Evolutionary conservation across 495 filamentous ascomycete genomes (phyloP), one percentile per base, ranked within the genome.

Genomic region (Penicillium angulare): DNA sequence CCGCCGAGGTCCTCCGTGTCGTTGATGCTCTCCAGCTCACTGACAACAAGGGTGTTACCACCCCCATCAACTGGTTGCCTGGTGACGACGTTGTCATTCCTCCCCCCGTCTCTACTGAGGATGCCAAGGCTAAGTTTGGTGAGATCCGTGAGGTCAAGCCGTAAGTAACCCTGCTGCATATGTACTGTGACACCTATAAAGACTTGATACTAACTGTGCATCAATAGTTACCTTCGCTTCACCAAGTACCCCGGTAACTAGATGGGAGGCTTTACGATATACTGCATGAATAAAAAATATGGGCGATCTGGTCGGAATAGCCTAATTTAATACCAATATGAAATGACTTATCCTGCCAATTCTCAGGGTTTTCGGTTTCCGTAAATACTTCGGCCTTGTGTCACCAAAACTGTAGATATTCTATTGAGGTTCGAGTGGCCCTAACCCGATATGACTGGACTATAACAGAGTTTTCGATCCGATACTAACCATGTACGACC

Each of bases 71-170:
- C 64, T 88, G 85, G 83, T 66, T 68, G 49, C 70, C 70, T 21
- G 84, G 84, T 18, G 79, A 85, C 31, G 85, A 88, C 59, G 83
- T 86, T 26, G 86, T 87, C 60, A 79, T 87, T 20, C 85, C 85
- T 17, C 82, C 83, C 15, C 69, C 69, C 20, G 80, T 87, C 32
- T 77, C 67, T 10, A 87, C 82, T 10, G 76, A 76, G 54, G 84
- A 84, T 59, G 84, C 84, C 27, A 78, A 73, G 73, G 78, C 76
- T 70, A 86, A 87, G 70, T 87, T 87, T 68, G 81, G 81, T 24
- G 71, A 83, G 48, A 74, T 87, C 31, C 67, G 77, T 59, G 84
- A 81, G 69, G 69, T 86, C 43, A 87, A 83, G 78, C 81, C 82
- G 59, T 86, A 70, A 56, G 69, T 67, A 38, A 33, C 18, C 35